Base-by-base conservation (phyloP, 2,329 filamentous ascomycete species). In the Microdochium bolleyi region DNA sequence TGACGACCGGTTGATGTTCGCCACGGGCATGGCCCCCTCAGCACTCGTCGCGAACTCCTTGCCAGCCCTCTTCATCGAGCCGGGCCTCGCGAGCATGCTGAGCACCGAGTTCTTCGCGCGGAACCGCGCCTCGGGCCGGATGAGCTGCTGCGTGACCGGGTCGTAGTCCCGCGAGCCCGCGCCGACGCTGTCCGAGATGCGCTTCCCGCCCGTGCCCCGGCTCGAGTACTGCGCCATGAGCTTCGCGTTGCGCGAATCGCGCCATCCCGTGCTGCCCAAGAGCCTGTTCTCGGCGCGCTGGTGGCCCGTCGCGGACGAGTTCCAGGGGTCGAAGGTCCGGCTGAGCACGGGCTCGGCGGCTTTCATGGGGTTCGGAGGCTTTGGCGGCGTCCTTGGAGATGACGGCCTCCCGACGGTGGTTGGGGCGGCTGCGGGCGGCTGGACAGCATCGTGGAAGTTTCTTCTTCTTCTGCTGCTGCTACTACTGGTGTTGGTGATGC, bases 301-400 rank as follows among this genome's bases (percentile, higher is more conserved):
- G 66, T 96, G 89, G 48, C 89, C 89, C 1, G 86, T 85, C 5
- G 85, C 83, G 13, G 83, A 82, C 14, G 84, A 85, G 69, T 90
- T 90, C 83, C 84, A 88, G 4, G 82, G 76, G 66, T 88, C 85
- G 61, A 86, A 87, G 54, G 64, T 62, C 34, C 70, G 68, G 24
- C 69, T 67, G 61, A 70, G 66, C 34, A 62, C 65, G 22, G 78
- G 75, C 49, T 73, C 64, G 21, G 73, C 70, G 30, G 70, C 67
- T 54, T 62, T 27, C 9, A 14, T 69, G 53, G 64, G 57, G 48
- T 55, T 53, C 13, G 55, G 30, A 21, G 56, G 54, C 53, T 61
- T 62, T 37, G 55, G 52, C 32, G 8, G 21, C 9, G 41, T 9
- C 10, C 37, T 41, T 41, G 37, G 13, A 10, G n/a, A 11, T 5